phyloP scores from a whole-genome alignment of 176 grass and related monocot species.

The Thalia dealbata region DNA sequence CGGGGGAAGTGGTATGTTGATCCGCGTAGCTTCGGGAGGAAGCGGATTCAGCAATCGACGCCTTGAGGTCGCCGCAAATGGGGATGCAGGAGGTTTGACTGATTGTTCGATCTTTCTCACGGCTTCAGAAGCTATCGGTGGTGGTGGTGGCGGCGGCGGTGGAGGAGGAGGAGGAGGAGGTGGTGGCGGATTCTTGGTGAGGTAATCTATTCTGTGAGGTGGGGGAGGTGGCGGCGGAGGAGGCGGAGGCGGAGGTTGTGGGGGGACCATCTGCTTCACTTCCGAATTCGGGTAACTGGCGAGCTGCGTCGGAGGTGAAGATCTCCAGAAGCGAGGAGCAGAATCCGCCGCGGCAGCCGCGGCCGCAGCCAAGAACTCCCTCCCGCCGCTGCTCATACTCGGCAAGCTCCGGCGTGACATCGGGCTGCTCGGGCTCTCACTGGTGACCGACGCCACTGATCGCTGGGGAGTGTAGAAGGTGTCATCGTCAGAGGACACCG shows the following conservation, averaged over 20 bases:
- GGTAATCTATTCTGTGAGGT: constrained; percentile 18
- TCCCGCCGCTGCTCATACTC: constrained; percentile 60
- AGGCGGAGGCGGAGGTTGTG: constrained; percentile 28
- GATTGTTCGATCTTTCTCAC: constrained; percentile 18
- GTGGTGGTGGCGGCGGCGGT: constrained; percentile 35
- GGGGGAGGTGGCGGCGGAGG: constrained; percentile 24
- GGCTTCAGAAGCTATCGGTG: constrained; percentile 18
- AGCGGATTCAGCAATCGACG: constrained; percentile 75
- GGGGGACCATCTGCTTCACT: constrained; percentile 61
- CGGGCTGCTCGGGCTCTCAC: constrained; percentile 56
- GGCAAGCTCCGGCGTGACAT: constrained; percentile 76
- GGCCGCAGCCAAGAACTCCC: constrained; percentile 15
- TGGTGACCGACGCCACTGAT: constrained; percentile 35
- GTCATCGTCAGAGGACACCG: constrained; percentile 62
- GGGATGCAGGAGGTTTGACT: neutral
- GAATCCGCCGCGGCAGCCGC: constrained; percentile 28
- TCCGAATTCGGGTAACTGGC: constrained; percentile 53
- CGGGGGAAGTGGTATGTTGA: constrained; percentile 50
- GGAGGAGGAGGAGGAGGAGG: constrained; percentile 36
- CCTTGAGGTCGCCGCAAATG: constrained; percentile 32
- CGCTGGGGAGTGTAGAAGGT: constrained; percentile 71
- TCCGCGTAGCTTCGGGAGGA: constrained; percentile 50
- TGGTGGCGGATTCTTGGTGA: constrained; percentile 22
- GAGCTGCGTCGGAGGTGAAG: constrained; percentile 69
- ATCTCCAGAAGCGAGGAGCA: constrained; percentile 39